A percentile compares a stretch with the other conserved stretches of the same genome.
Evolutionary conservation across 2,329 filamentous ascomycete genomes (phyloP).

Genomic region (Aspergillus oerlinghausenensis): DNA sequence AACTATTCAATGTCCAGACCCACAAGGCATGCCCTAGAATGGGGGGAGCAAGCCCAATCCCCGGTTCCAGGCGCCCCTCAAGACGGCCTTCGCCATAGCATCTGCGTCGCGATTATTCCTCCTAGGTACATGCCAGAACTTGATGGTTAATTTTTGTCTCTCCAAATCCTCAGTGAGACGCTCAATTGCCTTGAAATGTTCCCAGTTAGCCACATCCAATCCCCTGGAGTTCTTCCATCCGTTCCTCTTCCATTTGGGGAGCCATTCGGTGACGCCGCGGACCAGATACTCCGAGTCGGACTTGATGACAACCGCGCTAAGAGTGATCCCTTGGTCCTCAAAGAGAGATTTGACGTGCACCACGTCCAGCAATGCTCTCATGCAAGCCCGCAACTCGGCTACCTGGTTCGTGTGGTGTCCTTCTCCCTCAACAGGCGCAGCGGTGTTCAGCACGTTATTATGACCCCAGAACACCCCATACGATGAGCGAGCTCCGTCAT

Average conservation of each 20-base stretch:
- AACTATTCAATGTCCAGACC: not conserved
- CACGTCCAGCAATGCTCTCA: not conserved
- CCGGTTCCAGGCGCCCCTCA: not conserved
- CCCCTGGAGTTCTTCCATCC: slow-evolving; percentile 1
- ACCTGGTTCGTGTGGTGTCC: slow-evolving; percentile 1
- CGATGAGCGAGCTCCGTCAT: not conserved
- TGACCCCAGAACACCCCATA: not conserved
- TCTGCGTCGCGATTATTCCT: not conserved
- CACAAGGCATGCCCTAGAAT: not conserved
- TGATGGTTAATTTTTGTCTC: not conserved
- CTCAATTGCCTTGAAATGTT: not conserved
- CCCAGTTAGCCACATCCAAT: not conserved
- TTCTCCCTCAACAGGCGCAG: not conserved
- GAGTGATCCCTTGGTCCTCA: not conserved
- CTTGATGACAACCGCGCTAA: not conserved
- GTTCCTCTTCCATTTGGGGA: slow-evolving; percentile 5
- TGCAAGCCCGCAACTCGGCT: not conserved
- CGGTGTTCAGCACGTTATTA: not conserved
- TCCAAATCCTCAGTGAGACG: not conserved
- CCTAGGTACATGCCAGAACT: slow-evolving; percentile 2
- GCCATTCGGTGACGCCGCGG: slow-evolving; percentile 1
- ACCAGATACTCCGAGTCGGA: not conserved
- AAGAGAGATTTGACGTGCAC: not conserved
- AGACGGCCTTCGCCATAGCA: not conserved
- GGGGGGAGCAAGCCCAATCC: not conserved